Base-by-base conservation (phyloP, 2,329 filamentous ascomycete species). In the Aschersonia sp. region DNA sequence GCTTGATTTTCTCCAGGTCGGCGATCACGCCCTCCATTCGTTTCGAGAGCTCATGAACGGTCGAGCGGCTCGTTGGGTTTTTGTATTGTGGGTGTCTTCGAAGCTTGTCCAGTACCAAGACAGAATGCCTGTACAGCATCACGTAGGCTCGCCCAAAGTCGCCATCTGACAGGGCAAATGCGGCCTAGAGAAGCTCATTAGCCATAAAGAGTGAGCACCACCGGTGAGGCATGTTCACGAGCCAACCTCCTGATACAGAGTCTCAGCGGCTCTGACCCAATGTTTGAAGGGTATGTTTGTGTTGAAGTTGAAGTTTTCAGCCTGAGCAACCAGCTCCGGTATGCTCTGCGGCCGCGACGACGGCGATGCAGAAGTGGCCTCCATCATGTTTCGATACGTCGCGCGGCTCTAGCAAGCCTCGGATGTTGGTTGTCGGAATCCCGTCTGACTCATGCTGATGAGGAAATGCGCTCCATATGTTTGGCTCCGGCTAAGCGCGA, bases 131-230 rank as follows among this genome's bases (percentile, higher is more conserved):
- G 61, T 92, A 87, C n/a, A 94, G 77, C 50, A 97, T 79, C 47
- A 96, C 76, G 63, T 94, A 98, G 5, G 90, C 86, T 59, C 92
- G 84, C 56, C 88, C 79, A 53, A 87, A 79, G 64, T 96, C 89
- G 57, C 83, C 83, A 64, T 97, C 90, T 42, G 77, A 76, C 57
- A 92, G 76, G 60, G 95, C 95, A 56, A 90, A 87, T 46, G 79
- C 74, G 22, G 87, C 89, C 86, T 96, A 22, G 35, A 29, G 11
- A 8, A 35, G n/a, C 14, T n/a, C 7, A 30, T 51, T n/a, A 47
- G 43, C 14, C 35, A 22, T 7, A 2, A 41, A 30, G 6, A 30
- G 14, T 9, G 30, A 31, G 14, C 14, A 14, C 5, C 30, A 11
- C 7, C 29, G 14, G 14, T 10, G 14, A 8, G 32, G 9, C 33